Conservation (phyloP, 2,329 filamentous ascomycete species). For the Mycosphaerelloides madeirae region DNA sequence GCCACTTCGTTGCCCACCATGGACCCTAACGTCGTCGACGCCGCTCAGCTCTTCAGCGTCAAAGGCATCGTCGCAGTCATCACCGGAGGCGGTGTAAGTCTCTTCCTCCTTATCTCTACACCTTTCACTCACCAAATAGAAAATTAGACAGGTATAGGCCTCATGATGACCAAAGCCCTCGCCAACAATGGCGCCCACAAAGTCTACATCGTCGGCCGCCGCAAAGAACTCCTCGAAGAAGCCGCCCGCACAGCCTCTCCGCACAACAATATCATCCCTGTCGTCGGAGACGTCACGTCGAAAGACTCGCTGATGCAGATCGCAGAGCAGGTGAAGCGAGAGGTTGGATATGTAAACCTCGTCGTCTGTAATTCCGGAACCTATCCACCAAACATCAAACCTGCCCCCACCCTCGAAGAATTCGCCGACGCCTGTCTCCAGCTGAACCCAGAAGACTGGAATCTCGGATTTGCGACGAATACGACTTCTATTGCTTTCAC, state of each 20-base stretch:
- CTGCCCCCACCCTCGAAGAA: slow-evolving; percentile 11
- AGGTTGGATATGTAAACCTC: slow-evolving; percentile 34
- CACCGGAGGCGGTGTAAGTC: slow-evolving; percentile 53
- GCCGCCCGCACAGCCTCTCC: slow-evolving; percentile 31
- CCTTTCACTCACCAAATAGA: background rate
- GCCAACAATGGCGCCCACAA: slow-evolving; percentile 46
- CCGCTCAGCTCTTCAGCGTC: slow-evolving; percentile 44
- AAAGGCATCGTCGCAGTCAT: slow-evolving; percentile 51
- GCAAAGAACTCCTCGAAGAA: slow-evolving; percentile 43
- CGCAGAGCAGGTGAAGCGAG: slow-evolving; percentile 35
- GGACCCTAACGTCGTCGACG: slow-evolving; percentile 15
- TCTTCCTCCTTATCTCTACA: background rate
- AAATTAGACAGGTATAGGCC: slow-evolving; percentile 37
- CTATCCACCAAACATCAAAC: no score
- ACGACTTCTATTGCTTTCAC: slow-evolving; percentile 36
- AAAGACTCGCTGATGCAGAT: slow-evolving; percentile 37
- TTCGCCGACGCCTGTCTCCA: slow-evolving; percentile 20
- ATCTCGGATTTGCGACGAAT: slow-evolving; percentile 29
- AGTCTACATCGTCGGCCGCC: slow-evolving; percentile 51
- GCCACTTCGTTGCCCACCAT: no score
- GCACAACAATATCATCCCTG: slow-evolving; percentile 36
- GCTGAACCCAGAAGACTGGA: slow-evolving; percentile 18
- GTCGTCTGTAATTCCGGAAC: slow-evolving; percentile 38
- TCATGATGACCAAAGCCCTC: slow-evolving; percentile 44
- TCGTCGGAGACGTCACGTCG: slow-evolving; percentile 43